Conservation (phyloP, 371 early-diverging fungal genomes). For the Mycotypha africana region DNA sequence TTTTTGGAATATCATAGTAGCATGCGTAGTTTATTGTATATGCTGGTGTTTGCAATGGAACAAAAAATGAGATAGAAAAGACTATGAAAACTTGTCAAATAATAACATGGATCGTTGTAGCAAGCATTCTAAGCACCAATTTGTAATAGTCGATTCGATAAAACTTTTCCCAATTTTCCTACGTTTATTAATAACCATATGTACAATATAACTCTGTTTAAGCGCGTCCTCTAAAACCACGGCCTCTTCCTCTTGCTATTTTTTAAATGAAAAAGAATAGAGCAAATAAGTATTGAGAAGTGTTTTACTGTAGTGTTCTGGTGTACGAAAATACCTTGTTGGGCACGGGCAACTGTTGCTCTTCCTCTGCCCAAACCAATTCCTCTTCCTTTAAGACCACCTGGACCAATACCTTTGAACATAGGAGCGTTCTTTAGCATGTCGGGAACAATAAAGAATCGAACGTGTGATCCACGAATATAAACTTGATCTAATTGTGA, state of each 20-base stretch:
- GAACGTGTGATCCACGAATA: conserved; percentile 93
- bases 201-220: too few relatives aligned
- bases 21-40: too few relatives aligned
- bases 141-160: too few relatives aligned
- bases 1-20: too few relatives aligned
- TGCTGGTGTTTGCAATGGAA: too few relatives aligned
- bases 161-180: too few relatives aligned
- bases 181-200: too few relatives aligned
- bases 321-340: conserved; percentile 26
- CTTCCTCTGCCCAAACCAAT: conserved; percentile 83
- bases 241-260: conserved; percentile 46
- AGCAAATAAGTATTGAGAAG: neutral
- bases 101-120: too few relatives aligned
- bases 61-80: too few relatives aligned
- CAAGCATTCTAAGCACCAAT: too few relatives aligned
- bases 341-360: conserved; percentile 83
- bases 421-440: conserved; percentile 98
- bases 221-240: conserved; percentile 41
- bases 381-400: conserved; percentile 78
- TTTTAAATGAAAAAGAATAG: neutral
- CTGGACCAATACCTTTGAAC: conserved; percentile 85
- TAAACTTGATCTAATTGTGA: conserved; percentile 93
- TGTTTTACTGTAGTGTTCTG: too few relatives aligned
- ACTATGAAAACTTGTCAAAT: too few relatives aligned
- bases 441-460: conserved; percentile 96